phyloP scores from a whole-genome alignment of 2,329 filamentous ascomycete species.

The Colletotrichum abscissum region DNA sequence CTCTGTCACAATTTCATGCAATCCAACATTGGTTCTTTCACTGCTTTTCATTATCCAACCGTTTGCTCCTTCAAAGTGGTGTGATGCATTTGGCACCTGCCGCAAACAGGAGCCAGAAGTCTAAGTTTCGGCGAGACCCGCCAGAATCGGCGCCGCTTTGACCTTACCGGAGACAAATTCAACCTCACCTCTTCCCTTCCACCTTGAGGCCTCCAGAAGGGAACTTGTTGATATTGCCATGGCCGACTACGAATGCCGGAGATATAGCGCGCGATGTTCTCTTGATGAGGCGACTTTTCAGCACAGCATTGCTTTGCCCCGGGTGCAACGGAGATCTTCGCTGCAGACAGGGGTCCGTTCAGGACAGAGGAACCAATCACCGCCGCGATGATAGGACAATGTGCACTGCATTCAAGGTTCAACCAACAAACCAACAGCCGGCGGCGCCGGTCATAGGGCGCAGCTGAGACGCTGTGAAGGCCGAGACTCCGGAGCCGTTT shows the following conservation, averaged over 20 bases:
- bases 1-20: too few relatives aligned
- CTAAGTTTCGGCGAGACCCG: neutral
- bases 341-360: neutral
- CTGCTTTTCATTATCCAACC: too few relatives aligned
- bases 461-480: too few relatives aligned
- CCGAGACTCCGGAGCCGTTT: too few relatives aligned
- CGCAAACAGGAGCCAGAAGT: neutral
- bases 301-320: neutral
- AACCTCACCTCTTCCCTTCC: neutral
- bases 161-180: neutral
- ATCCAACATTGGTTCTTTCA: neutral
- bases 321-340: neutral
- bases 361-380: too few relatives aligned
- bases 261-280: neutral
- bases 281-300: too few relatives aligned
- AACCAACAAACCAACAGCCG: too few relatives aligned
- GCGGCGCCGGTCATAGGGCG: too few relatives aligned
- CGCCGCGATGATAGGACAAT: too few relatives aligned
- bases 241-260: neutral
- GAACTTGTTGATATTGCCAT: neutral
- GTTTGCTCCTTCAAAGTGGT: neutral
- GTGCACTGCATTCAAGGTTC: too few relatives aligned
- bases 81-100: neutral
- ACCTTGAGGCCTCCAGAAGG: neutral
- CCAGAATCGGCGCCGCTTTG: neutral